Conservation (phyloP, 2,329 filamentous ascomycete species). For the Colletotrichum sp. region DNA sequence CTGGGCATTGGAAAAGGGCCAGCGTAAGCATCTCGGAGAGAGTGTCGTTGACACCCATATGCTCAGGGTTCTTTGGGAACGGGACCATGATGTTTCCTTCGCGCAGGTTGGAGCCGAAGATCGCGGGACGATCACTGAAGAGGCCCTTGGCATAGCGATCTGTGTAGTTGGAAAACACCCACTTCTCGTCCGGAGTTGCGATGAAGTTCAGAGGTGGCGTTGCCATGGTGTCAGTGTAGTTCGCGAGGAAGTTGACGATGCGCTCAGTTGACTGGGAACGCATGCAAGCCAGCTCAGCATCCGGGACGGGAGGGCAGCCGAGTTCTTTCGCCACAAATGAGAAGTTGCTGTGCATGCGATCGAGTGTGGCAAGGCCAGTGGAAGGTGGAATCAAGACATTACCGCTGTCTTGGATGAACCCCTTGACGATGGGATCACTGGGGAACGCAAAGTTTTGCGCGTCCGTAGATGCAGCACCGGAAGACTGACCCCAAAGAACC, state of each 20-base stretch:
- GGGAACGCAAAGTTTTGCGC: neutral
- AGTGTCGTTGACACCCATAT: neutral
- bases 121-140: slow-evolving; percentile 33
- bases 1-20: neutral
- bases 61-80: neutral
- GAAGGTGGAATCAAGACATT: neutral
- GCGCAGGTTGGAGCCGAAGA: neutral
- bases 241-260: slow-evolving; percentile 39
- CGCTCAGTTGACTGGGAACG: slow-evolving; percentile 35
- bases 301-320: slow-evolving; percentile 31
- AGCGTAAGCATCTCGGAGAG: neutral
- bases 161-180: slow-evolving; percentile 46
- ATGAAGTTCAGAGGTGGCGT: slow-evolving; percentile 44
- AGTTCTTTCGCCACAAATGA: slow-evolving; percentile 47
- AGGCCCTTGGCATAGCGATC: slow-evolving; percentile 33
- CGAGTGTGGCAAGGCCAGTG: slow-evolving; percentile 33
- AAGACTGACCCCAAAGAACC: neutral
- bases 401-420: neutral
- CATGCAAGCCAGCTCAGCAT: slow-evolving; percentile 39
- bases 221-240: slow-evolving; percentile 36
- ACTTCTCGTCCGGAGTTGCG: slow-evolving; percentile 35
- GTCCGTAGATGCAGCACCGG: neutral
- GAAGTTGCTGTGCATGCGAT: slow-evolving; percentile 30
- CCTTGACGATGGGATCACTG: accelerated
- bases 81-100: neutral